Conservation (phyloP, 306 rosid species). For the Argentina anserina region DNA sequence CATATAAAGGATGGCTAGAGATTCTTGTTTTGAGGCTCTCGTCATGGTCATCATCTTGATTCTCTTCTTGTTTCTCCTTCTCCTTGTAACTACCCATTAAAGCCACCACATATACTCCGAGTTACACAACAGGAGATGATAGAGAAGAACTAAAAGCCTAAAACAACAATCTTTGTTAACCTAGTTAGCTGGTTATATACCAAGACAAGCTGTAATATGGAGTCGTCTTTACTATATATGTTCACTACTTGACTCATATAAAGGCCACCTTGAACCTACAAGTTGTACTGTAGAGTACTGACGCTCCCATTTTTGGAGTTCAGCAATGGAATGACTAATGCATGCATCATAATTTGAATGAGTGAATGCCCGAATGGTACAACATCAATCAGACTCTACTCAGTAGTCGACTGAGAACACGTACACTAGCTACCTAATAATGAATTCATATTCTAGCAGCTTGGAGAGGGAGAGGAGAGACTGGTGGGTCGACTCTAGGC, state of each 20-base stretch:
- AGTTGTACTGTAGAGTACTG: constrained; percentile 21
- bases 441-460: neutral
- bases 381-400: constrained; percentile 5
- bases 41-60: constrained; percentile 23
- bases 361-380: neutral
- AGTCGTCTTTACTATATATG: constrained; percentile 13
- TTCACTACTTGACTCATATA: neutral
- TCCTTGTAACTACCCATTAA: constrained; percentile 9
- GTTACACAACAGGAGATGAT: neutral
- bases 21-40: constrained; percentile 69
- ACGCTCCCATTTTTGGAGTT: constrained; percentile 61
- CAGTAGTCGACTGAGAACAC: constrained; percentile 4
- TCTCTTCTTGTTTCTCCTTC: constrained; percentile 6
- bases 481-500: constrained; percentile 43
- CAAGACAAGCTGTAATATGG: neutral
- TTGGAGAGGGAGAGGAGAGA: constrained; percentile 10
- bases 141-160: neutral
- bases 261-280: neutral
- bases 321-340: constrained; percentile 46
- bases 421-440: neutral
- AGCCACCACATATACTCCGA: constrained; percentile 41
- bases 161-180: neutral
- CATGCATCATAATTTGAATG: constrained; percentile 39
- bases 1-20: constrained; percentile 73
- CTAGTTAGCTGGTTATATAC: neutral